Conservation (phyloP, 176 grass and related monocot genomes). For the Rhynchospora pubera region DNA sequence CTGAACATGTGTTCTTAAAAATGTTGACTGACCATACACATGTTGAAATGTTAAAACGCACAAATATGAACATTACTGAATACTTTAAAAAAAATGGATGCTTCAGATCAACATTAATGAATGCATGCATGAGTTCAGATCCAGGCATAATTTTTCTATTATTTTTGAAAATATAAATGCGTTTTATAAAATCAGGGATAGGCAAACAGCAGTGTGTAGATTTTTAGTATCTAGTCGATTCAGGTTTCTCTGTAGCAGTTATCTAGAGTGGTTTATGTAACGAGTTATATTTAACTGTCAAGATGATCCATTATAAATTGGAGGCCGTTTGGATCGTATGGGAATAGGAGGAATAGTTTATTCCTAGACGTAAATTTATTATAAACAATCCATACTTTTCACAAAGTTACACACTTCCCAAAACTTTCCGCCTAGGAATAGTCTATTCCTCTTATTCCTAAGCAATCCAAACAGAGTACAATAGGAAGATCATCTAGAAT, state of each 20-base stretch:
- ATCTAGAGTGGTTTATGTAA: not conserved
- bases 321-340: too few relatives aligned
- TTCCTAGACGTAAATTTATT: too few relatives aligned
- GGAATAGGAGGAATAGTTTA: too few relatives aligned
- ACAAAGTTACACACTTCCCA: too few relatives aligned
- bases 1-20: too few relatives aligned
- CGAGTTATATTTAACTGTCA: not conserved
- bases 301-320: not conserved
- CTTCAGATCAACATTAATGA: not conserved
- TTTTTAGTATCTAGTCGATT: not conserved
- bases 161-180: not conserved
- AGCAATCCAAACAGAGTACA: too few relatives aligned
- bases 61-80: not conserved
- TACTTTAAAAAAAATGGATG: not conserved
- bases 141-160: not conserved
- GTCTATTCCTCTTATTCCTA: too few relatives aligned
- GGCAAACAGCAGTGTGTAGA: not conserved
- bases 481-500: not conserved
- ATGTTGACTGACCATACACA: not conserved
- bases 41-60: not conserved
- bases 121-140: not conserved
- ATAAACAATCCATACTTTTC: too few relatives aligned
- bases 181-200: not conserved
- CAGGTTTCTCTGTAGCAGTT: not conserved
- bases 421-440: too few relatives aligned